Percentiles rank a stretch among this genome's conserved stretches.
These are phyloP conservation scores for Botryotinia calthae DNA, from an alignment of 2,329 filamentous ascomycete genomes.

Conservation along the genomic window DNA sequence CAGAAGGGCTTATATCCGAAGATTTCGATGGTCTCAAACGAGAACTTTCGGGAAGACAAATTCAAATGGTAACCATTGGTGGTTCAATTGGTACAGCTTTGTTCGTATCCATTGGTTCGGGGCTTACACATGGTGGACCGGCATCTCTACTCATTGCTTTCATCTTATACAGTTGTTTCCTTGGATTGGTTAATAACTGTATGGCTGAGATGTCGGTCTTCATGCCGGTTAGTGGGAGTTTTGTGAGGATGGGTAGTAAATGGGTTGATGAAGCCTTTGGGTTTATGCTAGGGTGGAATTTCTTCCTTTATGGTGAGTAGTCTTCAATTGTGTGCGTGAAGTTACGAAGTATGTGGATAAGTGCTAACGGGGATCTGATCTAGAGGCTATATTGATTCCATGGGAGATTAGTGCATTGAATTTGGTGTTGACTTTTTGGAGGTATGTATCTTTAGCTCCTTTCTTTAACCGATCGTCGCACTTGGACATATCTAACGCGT, in stretches of 20 bases:
- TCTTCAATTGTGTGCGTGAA: too few species aligned
- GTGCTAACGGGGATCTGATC: constrained; percentile 5
- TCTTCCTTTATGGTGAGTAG: constrained; percentile 56
- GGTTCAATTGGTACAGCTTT: constrained; percentile 49
- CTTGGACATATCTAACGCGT: not conserved
- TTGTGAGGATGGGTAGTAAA: constrained; percentile 53
- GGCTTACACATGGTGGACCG: constrained; percentile 41
- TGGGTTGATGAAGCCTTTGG: constrained; percentile 55
- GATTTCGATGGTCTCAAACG: constrained; percentile 35
- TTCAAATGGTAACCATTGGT: constrained; percentile 51
- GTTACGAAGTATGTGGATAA: not conserved
- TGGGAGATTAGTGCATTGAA: constrained; percentile 44
- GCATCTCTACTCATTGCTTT: constrained; percentile 48
- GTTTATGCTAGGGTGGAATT: constrained; percentile 56
- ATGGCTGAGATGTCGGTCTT: constrained; percentile 56
- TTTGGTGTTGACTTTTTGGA: constrained; percentile 48
- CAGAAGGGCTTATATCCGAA: constrained; percentile 22
- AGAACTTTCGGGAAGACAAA: constrained; percentile 45
- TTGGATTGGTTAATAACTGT: constrained; percentile 33
- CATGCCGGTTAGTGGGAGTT: constrained; percentile 51
- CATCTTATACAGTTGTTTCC: constrained; percentile 43
- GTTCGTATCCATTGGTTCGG: constrained; percentile 46
- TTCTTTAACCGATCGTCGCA: not conserved
- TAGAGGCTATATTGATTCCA: constrained; percentile 31
- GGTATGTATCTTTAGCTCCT: not conserved